Conservation (phyloP, 2,329 filamentous ascomycete genomes). For the Trichoderma sp. region DNA sequence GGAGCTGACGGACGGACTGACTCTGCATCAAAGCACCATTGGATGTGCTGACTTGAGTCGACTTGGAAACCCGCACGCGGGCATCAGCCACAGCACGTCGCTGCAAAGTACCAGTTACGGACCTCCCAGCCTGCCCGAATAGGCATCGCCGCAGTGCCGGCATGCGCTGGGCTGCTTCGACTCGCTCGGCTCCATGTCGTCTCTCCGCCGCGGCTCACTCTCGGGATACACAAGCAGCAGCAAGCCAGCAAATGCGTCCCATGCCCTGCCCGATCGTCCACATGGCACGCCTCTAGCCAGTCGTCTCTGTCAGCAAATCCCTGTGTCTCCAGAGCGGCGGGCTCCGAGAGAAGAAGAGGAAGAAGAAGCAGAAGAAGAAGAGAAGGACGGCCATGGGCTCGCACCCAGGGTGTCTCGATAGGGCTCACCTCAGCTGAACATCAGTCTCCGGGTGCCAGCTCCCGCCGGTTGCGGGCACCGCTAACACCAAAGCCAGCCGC, state of each 20-base stretch:
- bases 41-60: constrained; percentile 12
- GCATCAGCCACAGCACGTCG: not conserved
- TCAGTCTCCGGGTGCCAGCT: constrained; percentile 21
- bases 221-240: not conserved
- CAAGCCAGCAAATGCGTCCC: not conserved
- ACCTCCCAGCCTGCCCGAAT: constrained; percentile 17
- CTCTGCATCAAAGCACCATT: not conserved
- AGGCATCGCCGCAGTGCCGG: constrained; percentile 5
- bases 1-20: not conserved
- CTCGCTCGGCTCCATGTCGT: not conserved
- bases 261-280: constrained; percentile 12
- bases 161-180: not conserved
- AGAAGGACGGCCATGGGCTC: not conserved
- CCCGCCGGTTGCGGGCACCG: constrained; percentile 29
- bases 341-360: not conserved
- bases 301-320: constrained; percentile 31
- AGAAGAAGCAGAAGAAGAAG: not conserved
- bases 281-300: constrained; percentile 34
- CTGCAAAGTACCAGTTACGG: not conserved
- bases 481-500: constrained; percentile 22
- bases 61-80: constrained; percentile 8
- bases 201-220: not conserved
- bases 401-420: constrained; percentile 33
- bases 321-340: constrained; percentile 24
- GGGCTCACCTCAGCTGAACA: constrained; percentile 47